phyloP scores from a whole-genome alignment of 139 green algal genomes.

The Tetraselmis striata region DNA sequence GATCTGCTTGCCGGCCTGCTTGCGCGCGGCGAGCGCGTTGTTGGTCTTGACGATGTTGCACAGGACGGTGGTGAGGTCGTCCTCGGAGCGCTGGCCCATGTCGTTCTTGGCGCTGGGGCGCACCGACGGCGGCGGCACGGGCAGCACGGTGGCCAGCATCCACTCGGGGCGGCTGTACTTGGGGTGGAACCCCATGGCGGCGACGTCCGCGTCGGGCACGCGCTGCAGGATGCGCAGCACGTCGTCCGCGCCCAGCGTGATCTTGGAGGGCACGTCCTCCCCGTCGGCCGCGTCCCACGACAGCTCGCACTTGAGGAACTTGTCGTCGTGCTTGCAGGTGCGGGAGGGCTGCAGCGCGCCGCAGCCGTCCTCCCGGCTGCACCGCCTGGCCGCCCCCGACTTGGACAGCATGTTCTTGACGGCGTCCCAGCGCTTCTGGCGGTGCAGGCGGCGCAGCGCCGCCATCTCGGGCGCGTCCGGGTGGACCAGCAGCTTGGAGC shows the following conservation, averaged over 20 bases:
- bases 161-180: constrained; percentile 41
- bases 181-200: constrained; percentile 38
- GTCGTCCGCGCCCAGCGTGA: constrained; percentile 33
- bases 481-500: constrained; percentile 35
- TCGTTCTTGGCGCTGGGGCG: constrained; percentile 42
- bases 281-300: constrained; percentile 15
- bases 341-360: no score
- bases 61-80: constrained; percentile 29
- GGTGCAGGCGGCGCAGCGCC: no score
- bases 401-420: no score
- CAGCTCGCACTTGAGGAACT: constrained; percentile 71
- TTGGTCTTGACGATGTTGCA: constrained; percentile 15
- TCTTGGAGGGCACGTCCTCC: not conserved
- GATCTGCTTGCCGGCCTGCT: constrained; percentile 33
- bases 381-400: no score
- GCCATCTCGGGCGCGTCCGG: no score
- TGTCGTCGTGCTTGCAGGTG: no score
- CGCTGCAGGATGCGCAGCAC: constrained; percentile 39
- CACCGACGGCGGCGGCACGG: constrained; percentile 43
- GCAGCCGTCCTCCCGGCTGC: no score
- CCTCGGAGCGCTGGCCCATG: not conserved
- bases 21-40: constrained; percentile 34
- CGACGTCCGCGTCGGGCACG: constrained; percentile 45
- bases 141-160: constrained; percentile 42
- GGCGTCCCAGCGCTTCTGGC: no score